Evolutionary conservation across 805 yeast genomes (phyloP).

Genomic region (Pichia kluyveri): DNA sequence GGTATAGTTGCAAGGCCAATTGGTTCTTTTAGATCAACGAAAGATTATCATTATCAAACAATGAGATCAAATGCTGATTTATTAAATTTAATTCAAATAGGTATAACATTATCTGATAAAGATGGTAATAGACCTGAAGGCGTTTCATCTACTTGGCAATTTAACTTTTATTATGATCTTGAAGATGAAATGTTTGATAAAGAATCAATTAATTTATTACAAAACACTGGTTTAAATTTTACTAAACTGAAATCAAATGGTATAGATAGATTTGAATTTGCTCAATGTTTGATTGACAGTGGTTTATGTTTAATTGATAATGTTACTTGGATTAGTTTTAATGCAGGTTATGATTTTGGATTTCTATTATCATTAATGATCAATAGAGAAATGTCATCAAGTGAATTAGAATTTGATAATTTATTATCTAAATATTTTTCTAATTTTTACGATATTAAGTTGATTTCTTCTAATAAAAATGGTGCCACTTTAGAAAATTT

Average conservation of each 20-base stretch:
- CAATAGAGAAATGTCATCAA: constrained; percentile 69
- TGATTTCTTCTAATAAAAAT: constrained; percentile 23
- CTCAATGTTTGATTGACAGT: constrained; percentile 75
- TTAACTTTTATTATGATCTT: constrained; percentile 79
- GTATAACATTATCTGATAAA: constrained; percentile 63
- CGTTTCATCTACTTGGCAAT: constrained; percentile 85
- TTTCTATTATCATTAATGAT: constrained; percentile 70
- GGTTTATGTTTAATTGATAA: constrained; percentile 69
- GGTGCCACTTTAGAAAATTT: constrained; percentile 44
- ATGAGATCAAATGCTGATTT: constrained; percentile 86
- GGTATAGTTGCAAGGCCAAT: constrained; percentile 95
- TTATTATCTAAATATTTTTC: constrained; percentile 73
- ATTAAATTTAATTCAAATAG: constrained; percentile 77
- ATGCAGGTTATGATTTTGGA: constrained; percentile 91
- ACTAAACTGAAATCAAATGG: constrained; percentile 67
- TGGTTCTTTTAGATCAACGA: constrained; percentile 80
- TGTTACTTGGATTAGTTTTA: constrained; percentile 85
- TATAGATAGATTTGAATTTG: constrained; percentile 69
- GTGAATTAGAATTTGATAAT: constrained; percentile 67
- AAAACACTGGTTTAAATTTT: constrained; percentile 79
- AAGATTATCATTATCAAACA: constrained; percentile 94
- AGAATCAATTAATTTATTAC: constrained; percentile 72
- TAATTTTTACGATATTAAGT: constrained; percentile 72
- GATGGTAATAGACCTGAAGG: constrained; percentile 61
- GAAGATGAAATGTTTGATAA: constrained; percentile 75